Base-by-base conservation (phyloP, 2,329 filamentous ascomycete species). In the Exophiala mesophila region DNA sequence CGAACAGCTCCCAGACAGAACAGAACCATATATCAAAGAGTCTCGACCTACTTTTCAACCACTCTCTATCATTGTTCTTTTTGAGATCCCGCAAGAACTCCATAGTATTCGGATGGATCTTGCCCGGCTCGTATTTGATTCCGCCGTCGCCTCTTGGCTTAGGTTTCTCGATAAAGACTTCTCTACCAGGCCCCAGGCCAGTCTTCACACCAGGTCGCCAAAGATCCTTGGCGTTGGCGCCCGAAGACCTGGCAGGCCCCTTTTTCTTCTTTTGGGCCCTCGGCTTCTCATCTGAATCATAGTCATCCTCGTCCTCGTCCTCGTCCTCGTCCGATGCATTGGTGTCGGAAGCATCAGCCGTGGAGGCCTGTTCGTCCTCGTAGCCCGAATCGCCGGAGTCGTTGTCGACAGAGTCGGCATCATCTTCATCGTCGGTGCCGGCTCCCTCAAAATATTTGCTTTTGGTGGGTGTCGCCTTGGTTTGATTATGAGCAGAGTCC, bases 41-140 rank as follows among this genome's bases (percentile, higher is more conserved):
- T 29, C 31, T 36, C 30, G 18, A 43, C 56, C 59, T 66, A 80
- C 77, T 67, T 65, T 82, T 83, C 45, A 82, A 56, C 78, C 79
- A 82, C 57, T 76, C 66, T 30, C 78, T 68, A 42, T 81, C 73
- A 55, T 83, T 83, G 55, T 82, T 78, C 36, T 67, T 61, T 31
- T 71, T 71, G 45, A 83, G 59, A 43, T 82, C 78, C 45, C 67
- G 59, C 45, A 82, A 61, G 54, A 83, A 83, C 5, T 77, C 62
- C 59, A 80, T 62, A 1, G 79, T 82, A 57, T 83, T 81, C 12
- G 77, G 77, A 60, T 82, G 79, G 40, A 82, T 71, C 6, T 68
- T 76, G 28, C 72, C 64, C 50, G 79, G 72, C 31, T 63, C 59
- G 59, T 82, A 83, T 2, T 73, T 72, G 18, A 69, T 72, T n/a